Conservation (phyloP, 306 rosid species). For the Pterocarpus santalinus region DNA sequence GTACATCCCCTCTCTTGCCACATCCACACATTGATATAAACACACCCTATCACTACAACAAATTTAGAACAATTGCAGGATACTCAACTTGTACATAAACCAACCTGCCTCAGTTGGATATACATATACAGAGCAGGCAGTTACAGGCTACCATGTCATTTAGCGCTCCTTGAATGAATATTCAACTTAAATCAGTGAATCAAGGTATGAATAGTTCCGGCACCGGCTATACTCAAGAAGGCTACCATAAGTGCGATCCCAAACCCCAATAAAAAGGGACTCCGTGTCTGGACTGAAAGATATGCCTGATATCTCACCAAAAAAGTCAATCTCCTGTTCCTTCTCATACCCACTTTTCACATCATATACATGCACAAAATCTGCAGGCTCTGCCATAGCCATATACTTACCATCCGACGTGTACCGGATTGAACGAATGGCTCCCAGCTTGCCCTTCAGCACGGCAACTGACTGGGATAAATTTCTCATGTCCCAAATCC, state of each 20-base stretch:
- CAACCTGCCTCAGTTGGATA: conserved; percentile 46
- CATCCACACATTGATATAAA: conserved; percentile 38
- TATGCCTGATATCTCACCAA: conserved; percentile 85
- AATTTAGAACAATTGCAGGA: conserved; percentile 45
- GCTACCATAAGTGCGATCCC: conserved; percentile 90
- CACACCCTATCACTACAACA: conserved; percentile 38
- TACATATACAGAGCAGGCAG: conserved; percentile 31
- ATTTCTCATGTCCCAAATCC: conserved; percentile 82
- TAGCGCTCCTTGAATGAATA: conserved; percentile 15
- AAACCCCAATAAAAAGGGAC: conserved; percentile 78
- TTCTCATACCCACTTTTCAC: conserved; percentile 70
- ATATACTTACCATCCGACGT: conserved; percentile 73
- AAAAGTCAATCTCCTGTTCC: conserved; percentile 86
- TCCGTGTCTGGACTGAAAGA: conserved; percentile 92
- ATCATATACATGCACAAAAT: conserved; percentile 82
- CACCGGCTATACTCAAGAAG: conserved; percentile 77
- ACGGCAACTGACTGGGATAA: conserved; percentile 75
- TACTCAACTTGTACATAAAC: conserved; percentile 57
- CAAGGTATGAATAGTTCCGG: conserved; percentile 62
- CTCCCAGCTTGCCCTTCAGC: conserved; percentile 86
- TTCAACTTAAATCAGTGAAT: conserved; percentile 47
- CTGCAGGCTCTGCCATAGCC: conserved; percentile 90
- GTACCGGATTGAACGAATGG: conserved; percentile 75
- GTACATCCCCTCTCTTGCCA: conserved; percentile 49
- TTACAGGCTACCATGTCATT: conserved; percentile 48